phyloP scores from a whole-genome alignment of 495 filamentous ascomycete genomes.

The Lepraria neglecta region DNA sequence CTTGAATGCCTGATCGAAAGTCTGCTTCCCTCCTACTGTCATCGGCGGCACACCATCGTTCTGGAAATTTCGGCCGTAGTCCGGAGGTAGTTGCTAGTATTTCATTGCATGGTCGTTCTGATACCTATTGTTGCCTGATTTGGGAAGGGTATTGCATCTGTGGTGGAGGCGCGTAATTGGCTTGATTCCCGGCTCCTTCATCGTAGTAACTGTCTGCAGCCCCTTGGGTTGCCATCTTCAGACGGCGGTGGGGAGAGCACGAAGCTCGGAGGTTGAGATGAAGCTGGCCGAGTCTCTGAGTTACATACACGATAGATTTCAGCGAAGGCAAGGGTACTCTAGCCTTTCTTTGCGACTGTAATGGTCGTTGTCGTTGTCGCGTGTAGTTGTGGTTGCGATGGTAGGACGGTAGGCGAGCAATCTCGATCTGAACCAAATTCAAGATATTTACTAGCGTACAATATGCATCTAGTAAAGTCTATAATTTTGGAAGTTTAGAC shows the following conservation, averaged over 20 bases:
- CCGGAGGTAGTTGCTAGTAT: conserved; percentile 25
- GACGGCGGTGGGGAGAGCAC: not conserved
- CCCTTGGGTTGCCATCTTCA: conserved; percentile 26
- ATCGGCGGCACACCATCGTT: conserved; percentile 17
- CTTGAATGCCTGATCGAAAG: conserved; percentile 74
- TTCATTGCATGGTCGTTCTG: conserved; percentile 13
- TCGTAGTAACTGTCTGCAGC: conserved; percentile 33
- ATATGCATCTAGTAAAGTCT: too few species aligned
- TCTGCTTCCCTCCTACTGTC: conserved; percentile 39
- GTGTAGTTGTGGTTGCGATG: not conserved
- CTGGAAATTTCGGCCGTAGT: conserved; percentile 27
- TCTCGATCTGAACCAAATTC: not conserved
- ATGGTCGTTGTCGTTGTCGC: not conserved
- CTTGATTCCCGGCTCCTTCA: not conserved
- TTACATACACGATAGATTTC: too few species aligned
- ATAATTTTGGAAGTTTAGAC: too few species aligned
- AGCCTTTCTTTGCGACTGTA: not conserved
- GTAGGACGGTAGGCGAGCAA: not conserved
- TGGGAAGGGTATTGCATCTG: conserved; percentile 25
- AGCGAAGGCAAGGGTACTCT: too few species aligned
- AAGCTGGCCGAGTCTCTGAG: too few species aligned
- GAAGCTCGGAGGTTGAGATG: not conserved
- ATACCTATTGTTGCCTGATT: conserved; percentile 15
- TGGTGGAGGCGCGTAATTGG: conserved; percentile 11
- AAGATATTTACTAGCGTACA: not conserved